A percentile compares a stretch with the other conserved stretches of the same genome.
Conservation (phyloP, 2,329 filamentous ascomycete species). For the Penicillium sp. region DNA sequence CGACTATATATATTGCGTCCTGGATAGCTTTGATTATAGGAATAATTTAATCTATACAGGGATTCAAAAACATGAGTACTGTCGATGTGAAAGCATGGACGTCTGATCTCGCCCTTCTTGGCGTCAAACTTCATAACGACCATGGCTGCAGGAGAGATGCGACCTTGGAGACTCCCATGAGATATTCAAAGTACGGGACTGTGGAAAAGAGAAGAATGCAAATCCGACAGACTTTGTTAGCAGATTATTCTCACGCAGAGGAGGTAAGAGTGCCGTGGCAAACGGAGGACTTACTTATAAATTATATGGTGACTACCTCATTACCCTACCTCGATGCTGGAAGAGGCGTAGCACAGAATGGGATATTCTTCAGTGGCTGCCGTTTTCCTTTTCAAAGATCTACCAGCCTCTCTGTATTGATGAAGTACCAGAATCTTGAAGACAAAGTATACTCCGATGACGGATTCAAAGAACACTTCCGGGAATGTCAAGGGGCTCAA, state of each 20-base stretch:
- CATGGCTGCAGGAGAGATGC: too few relatives aligned
- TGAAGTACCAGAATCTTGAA: neutral
- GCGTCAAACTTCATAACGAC: too few relatives aligned
- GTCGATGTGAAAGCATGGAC: too few relatives aligned
- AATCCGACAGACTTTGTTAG: neutral
- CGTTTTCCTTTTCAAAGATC: neutral
- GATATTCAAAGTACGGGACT: neutral
- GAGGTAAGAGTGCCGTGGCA: too few relatives aligned
- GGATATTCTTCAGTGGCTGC: neutral
- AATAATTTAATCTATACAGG: too few relatives aligned
- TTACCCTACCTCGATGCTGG: neutral
- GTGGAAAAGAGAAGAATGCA: neutral
- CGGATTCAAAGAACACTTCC: neutral
- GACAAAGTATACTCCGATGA: neutral
- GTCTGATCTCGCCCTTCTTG: too few relatives aligned
- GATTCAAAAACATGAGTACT: too few relatives aligned
- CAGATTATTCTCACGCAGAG: neutral
- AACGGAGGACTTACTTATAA: too few relatives aligned
- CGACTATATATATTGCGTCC: neutral
- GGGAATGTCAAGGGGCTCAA: neutral
- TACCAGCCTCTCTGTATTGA: too few relatives aligned
- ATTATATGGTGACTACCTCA: neutral
- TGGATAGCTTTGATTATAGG: too few relatives aligned
- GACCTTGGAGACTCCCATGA: too few relatives aligned
- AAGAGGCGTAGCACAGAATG: neutral